phyloP scores from a whole-genome alignment of 2,329 filamentous ascomycete species.

The Aspergillus aculeatus region DNA sequence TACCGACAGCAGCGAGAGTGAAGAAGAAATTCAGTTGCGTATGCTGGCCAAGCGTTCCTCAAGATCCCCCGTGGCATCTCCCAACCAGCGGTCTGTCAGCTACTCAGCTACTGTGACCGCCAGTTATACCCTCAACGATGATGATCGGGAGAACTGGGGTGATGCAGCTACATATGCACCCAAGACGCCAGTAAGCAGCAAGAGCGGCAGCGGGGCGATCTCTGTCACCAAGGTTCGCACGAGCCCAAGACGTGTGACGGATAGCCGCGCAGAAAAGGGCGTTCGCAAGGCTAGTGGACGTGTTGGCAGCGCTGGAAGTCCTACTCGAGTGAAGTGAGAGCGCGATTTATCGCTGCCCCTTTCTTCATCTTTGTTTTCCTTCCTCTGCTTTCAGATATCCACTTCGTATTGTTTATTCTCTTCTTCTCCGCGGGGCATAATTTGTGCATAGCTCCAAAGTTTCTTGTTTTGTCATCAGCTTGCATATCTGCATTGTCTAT shows the following conservation, averaged over 20 bases:
- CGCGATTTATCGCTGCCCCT: background rate
- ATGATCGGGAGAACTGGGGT: conserved; percentile 69
- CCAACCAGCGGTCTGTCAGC: conserved; percentile 67
- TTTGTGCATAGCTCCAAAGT: conserved; percentile 17
- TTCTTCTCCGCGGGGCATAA: conserved; percentile 15
- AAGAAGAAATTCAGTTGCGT: conserved; percentile 79
- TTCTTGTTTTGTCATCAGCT: conserved; percentile 21
- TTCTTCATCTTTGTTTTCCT: conserved; percentile 5
- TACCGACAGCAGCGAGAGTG: conserved; percentile 63
- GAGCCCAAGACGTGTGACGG: conserved; percentile 48
- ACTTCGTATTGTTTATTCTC: conserved; percentile 1
- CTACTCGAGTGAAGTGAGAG: conserved; percentile 32
- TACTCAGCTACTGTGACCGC: conserved; percentile 73
- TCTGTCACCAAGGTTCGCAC: conserved; percentile 64
- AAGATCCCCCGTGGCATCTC: conserved; percentile 64
- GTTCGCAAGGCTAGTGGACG: conserved; percentile 50
- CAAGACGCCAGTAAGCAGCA: conserved; percentile 57
- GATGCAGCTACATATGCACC: conserved; percentile 32
- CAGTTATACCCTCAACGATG: conserved; percentile 63
- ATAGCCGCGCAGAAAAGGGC: conserved; percentile 40
- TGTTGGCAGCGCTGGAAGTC: conserved; percentile 44
- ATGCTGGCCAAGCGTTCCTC: conserved; percentile 66
- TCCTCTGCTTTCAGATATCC: conserved; percentile 14
- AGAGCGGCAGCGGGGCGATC: conserved; percentile 53
- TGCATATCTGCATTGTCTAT: conserved; percentile 21